Evolutionary conservation across 140 eudicot genomes (phyloP), one percentile per base, ranked within the genome.

Genomic region (Stevia rebaudiana): DNA sequence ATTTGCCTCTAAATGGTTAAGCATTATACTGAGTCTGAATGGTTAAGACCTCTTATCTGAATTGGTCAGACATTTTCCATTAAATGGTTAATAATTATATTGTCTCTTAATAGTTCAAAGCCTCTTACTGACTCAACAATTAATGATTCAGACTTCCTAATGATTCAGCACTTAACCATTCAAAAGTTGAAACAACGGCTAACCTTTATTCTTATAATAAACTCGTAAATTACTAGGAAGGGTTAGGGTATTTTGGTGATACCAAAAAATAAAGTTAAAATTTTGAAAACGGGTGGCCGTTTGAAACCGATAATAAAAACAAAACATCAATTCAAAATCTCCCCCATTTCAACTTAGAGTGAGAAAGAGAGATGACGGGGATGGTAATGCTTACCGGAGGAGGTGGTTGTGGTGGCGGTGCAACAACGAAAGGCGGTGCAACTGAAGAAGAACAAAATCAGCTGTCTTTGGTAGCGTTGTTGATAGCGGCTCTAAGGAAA

Each of bases 401-500:
- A 42, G 60, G 75, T 0, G 65, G n/a, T n/a, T n/a, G 49, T 13
- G 48, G 15, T 11, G 66, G 54, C 6, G 40, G 3, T 28, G 57
- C 22, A 17, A 15, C 28, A 28, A 43, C 64, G 10, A 63, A 63
- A 42, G 48, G 59, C 28, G 57, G 33, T 33, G 43, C 42, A 19
- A 7, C 52, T 15, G 72, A 76, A 47, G 81, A 76, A 46, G 73
- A 76, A 24, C 76, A 78, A 13, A 78, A 79, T 71, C 86, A 84
- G 74, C 71, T 84, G 3, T 90, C 95, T 2, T 11, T 84, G 21
- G 79, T 89, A 21, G 94, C 85, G 28, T 74, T 90, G 40, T 31
- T 90, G 37, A 8, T 90, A n/a, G 74, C 97, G 7, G 95, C 94
- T 63, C 74, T 90, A 11, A 78, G 90, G 57, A 86, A 86, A 73